These are phyloP conservation scores for Gardenia jasminoides DNA, from an alignment of 257 asterid genomes.

Conservation along the genomic window DNA sequence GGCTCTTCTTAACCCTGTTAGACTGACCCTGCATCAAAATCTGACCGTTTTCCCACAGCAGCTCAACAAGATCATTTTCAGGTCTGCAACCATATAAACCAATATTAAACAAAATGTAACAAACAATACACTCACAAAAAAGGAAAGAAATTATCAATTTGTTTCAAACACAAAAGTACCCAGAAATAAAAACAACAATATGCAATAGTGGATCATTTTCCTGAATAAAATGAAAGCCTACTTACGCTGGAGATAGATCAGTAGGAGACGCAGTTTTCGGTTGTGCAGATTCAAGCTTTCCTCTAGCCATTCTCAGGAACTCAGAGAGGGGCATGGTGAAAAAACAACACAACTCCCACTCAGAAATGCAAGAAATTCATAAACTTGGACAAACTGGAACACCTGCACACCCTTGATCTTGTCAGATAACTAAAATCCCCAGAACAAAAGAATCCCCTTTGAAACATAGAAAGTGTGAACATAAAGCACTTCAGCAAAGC, in stretches of 20 bases:
- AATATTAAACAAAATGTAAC: constrained; percentile 8
- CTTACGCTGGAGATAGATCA: constrained; percentile 49
- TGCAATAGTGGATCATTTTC: neutral
- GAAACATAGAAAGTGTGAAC: constrained; percentile 14
- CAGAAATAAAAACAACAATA: neutral
- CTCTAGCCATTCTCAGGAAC: constrained; percentile 69
- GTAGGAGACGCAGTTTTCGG: constrained; percentile 29
- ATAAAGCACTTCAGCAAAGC: constrained; percentile 20
- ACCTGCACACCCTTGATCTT: neutral
- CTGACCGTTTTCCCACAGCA: constrained; percentile 87
- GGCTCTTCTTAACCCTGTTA: constrained; percentile 39
- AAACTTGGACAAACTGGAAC: constrained; percentile 10
- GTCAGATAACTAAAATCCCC: neutral
- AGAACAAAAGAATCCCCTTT: constrained; percentile 16
- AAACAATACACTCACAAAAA: neutral
- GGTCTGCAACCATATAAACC: constrained; percentile 43
- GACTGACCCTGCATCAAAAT: constrained; percentile 71
- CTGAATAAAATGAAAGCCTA: neutral
- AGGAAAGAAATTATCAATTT: neutral
- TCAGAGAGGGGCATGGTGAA: constrained; percentile 80
- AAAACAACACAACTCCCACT: constrained; percentile 14
- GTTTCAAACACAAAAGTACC: constrained; percentile 11
- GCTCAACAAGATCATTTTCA: constrained; percentile 59
- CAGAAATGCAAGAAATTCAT: constrained; percentile 11
- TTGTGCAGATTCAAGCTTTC: constrained; percentile 53